Evolutionary conservation across 441 rosid genomes (phyloP).

Genomic region (Populus tomentosa): DNA sequence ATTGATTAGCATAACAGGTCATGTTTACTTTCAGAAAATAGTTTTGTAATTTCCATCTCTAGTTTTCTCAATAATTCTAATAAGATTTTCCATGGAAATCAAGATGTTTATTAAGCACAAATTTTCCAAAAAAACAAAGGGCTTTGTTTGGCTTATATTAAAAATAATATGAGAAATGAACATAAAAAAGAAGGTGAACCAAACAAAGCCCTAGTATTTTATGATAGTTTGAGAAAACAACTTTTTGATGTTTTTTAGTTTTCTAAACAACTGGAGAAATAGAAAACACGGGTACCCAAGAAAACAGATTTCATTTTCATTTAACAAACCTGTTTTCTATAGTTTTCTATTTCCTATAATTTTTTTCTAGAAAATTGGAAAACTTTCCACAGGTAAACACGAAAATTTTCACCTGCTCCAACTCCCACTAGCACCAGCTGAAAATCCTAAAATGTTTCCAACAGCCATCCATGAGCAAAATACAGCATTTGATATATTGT

Average conservation of each 20-base stretch:
- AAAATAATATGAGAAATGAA: too few relatives aligned
- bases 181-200: neutral
- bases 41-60: too few relatives aligned
- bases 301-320: neutral
- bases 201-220: neutral
- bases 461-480: slow-evolving; percentile 98
- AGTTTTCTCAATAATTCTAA: too few relatives aligned
- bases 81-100: too few relatives aligned
- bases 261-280: neutral
- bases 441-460: slow-evolving; percentile 93
- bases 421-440: slow-evolving; percentile 89
- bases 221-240: neutral
- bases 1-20: neutral
- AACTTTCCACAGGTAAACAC: neutral
- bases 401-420: slow-evolving; percentile 70
- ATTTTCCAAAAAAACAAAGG: too few relatives aligned
- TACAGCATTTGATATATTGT: slow-evolving; percentile 84
- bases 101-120: too few relatives aligned
- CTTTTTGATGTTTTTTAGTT: neutral
- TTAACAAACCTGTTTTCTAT: neutral
- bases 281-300: neutral
- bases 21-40: too few relatives aligned
- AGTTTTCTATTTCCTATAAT: neutral
- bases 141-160: too few relatives aligned
- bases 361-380: too few relatives aligned